Conservation (phyloP, 192 early-diverging fungal species). For the Umbelopsis isabellina region DNA sequence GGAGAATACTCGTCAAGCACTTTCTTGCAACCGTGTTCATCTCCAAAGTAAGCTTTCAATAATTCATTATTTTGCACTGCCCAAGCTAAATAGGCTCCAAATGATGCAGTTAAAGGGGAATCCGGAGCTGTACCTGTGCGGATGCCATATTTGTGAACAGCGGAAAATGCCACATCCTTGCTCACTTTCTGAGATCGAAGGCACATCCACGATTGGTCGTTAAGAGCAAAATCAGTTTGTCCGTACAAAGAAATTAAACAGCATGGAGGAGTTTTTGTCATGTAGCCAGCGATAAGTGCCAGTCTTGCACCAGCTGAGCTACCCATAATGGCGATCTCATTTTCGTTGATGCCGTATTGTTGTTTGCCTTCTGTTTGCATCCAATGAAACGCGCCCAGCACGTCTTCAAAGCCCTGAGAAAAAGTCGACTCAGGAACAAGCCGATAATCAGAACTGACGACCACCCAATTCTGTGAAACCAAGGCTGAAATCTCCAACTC, state of each 20-base stretch:
- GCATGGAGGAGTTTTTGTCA: neutral
- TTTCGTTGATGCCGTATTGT: neutral
- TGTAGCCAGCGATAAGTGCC: neutral
- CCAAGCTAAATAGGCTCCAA: neutral
- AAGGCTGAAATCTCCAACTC: neutral
- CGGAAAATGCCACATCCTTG: neutral
- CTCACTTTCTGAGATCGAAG: neutral
- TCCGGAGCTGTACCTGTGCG: neutral
- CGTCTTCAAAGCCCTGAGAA: neutral
- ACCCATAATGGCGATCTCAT: constrained; percentile 6
- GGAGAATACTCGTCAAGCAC: neutral
- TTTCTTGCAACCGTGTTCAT: neutral
- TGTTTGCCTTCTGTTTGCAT: neutral
- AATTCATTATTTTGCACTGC: neutral
- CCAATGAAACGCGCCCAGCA: neutral
- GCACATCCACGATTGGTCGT: neutral
- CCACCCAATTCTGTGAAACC: neutral
- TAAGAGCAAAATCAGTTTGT: neutral
- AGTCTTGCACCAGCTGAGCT: constrained; percentile 17
- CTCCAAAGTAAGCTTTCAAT: neutral
- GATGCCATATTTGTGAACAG: neutral
- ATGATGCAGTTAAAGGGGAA: neutral
- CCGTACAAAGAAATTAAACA: neutral
- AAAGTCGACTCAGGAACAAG: neutral
- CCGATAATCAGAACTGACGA: neutral